Percentiles rank a stretch among this genome's conserved stretches.
Evolutionary conservation across 2,329 filamentous ascomycete genomes (phyloP).

Genomic region (Rugonectria rugulosa): DNA sequence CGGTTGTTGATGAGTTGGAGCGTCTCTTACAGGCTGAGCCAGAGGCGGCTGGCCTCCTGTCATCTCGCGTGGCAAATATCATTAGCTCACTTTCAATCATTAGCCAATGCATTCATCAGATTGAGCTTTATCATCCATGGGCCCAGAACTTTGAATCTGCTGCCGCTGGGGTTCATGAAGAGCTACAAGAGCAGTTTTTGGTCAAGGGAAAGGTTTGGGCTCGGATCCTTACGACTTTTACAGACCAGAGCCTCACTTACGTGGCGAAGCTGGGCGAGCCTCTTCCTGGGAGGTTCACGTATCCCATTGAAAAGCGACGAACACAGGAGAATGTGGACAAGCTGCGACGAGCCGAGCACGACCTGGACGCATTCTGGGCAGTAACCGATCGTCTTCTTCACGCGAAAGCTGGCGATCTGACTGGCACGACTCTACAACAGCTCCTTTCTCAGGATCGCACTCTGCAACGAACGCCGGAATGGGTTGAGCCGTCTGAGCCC

Average conservation of each 20-base stretch:
- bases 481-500: constrained; percentile 48
- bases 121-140: constrained; percentile 59
- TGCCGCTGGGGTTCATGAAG: constrained; percentile 32
- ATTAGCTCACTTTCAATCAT: constrained; percentile 57
- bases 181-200: constrained; percentile 39
- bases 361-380: constrained; percentile 42
- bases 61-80: constrained; percentile 42
- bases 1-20: constrained; percentile 57
- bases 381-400: constrained; percentile 23
- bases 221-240: constrained; percentile 23
- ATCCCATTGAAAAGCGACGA: constrained; percentile 53
- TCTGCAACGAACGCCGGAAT: constrained; percentile 58
- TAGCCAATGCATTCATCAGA: constrained; percentile 51
- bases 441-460: constrained; percentile 44
- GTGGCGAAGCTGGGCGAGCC: constrained; percentile 42
- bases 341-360: constrained; percentile 55
- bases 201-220: constrained; percentile 17
- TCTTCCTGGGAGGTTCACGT: constrained; percentile 49
- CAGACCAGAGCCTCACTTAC: constrained; percentile 14
- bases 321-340: constrained; percentile 53
- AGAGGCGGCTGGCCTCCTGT: constrained; percentile 46
- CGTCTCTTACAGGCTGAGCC: constrained; percentile 50
- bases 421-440: constrained; percentile 35
- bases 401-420: constrained; percentile 16
- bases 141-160: constrained; percentile 48